A percentile compares a stretch with the other conserved stretches of the same genome.
Evolutionary conservation across 306 rosid species (phyloP).

Genomic region (Pyrus pyrifolia): DNA sequence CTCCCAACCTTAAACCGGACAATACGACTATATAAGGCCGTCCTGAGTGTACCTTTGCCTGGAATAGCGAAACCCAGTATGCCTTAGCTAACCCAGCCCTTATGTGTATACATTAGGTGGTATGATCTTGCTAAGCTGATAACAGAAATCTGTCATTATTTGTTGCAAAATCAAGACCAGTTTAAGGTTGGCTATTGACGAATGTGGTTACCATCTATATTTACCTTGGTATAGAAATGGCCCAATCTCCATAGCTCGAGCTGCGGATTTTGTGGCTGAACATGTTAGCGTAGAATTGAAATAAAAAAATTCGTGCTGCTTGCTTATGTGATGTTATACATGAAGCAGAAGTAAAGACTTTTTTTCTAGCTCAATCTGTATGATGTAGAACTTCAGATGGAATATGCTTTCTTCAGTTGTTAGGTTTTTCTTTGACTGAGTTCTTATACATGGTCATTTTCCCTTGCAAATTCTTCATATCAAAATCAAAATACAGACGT

Average conservation of each 20-base stretch:
- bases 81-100: background rate
- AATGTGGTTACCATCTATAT: background rate
- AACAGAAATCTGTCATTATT: background rate
- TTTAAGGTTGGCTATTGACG: background rate
- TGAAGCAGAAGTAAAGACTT: background rate
- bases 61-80: background rate
- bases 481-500: conserved; percentile 41
- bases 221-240: background rate
- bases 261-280: background rate
- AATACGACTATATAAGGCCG: background rate
- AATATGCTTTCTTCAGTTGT: conserved; percentile 1
- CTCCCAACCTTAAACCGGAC: background rate
- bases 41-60: background rate
- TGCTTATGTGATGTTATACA: background rate
- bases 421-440: background rate
- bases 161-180: background rate
- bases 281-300: background rate
- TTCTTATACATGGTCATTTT: background rate
- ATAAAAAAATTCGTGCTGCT: background rate
- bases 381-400: background rate
- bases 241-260: background rate
- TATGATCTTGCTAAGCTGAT: background rate
- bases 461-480: background rate
- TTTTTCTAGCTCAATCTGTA: background rate
- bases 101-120: background rate